These are phyloP conservation scores for Blastocystis sp. DNA, from an alignment of 352 stramenopile genomes.

Conservation along the genomic window DNA sequence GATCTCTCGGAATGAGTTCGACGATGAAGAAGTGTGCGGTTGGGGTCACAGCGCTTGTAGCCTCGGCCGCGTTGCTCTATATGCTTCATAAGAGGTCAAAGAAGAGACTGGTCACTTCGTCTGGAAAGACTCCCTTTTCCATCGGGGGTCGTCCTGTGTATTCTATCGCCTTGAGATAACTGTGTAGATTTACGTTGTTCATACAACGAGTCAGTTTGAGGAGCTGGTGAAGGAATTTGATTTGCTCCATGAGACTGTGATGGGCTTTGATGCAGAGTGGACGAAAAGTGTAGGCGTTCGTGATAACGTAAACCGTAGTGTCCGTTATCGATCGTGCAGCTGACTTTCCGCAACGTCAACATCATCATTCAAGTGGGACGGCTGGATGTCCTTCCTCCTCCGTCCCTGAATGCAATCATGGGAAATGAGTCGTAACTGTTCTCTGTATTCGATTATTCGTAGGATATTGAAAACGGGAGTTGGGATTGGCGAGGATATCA, in stretches of 20 bases:
- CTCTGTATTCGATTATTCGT: neutral
- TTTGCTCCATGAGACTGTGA: conserved; percentile 48
- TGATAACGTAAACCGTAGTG: conserved; percentile 2
- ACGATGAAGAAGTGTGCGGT: neutral
- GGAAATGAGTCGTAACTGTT: conserved; percentile 9
- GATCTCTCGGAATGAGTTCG: neutral
- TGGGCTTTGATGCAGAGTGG: conserved; percentile 64
- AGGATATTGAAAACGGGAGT: conserved; percentile 63
- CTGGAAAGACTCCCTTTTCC: neutral
- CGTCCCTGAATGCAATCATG: conserved; percentile 63
- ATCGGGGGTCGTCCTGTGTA: conserved; percentile 28
- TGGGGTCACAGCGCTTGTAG: neutral
- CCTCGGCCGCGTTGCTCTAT: neutral
- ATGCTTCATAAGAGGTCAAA: neutral
- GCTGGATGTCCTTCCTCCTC: conserved; percentile 38
- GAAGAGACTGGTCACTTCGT: neutral
- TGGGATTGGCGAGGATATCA: conserved; percentile 39
- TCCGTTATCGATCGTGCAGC: conserved; percentile 53
- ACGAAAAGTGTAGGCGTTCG: neutral
- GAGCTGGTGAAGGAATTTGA: conserved; percentile 29
- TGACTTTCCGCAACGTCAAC: conserved; percentile 51
- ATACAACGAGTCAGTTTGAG: conserved; percentile 44
- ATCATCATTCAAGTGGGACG: conserved; percentile 59
- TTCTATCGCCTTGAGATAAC: neutral
- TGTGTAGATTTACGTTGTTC: conserved; percentile 49